Percentiles rank a stretch among this genome's conserved stretches.
Conservation (phyloP, 345 rosid species). For the Rhodomyrtus tomentosa region DNA sequence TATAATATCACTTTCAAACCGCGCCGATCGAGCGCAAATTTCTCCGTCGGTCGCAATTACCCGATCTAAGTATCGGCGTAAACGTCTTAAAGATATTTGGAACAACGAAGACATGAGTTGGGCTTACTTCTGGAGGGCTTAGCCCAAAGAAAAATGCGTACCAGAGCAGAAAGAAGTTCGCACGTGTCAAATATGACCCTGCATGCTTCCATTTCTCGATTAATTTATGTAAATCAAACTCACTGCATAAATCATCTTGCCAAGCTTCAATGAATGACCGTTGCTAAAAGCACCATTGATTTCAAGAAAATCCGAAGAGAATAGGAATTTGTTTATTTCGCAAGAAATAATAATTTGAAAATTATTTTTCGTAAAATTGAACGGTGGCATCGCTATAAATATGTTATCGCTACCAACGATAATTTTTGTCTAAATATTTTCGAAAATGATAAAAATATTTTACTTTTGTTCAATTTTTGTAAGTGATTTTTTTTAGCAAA, state of each 20-base stretch:
- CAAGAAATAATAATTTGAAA: too few relatives aligned
- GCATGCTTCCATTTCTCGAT: neutral
- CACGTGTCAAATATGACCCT: neutral
- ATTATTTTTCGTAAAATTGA: too few relatives aligned
- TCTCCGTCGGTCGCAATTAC: neutral
- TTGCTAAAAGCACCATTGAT: neutral
- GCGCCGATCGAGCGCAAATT: too few relatives aligned
- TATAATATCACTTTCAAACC: too few relatives aligned
- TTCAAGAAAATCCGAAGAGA: neutral
- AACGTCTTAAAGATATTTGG: neutral
- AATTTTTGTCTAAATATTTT: too few relatives aligned
- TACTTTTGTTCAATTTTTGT: too few relatives aligned
- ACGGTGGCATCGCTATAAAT: too few relatives aligned
- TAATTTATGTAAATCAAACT: neutral
- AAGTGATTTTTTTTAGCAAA: too few relatives aligned
- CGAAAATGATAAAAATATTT: too few relatives aligned
- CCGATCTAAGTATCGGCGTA: neutral
- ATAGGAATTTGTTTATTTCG: neutral
- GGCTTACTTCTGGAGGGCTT: neutral
- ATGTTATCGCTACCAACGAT: too few relatives aligned
- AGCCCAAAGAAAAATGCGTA: neutral
- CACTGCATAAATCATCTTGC: neutral
- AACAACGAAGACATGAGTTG: neutral
- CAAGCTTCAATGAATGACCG: neutral
- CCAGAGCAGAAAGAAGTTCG: neutral